Percentiles rank a stretch among this genome's conserved stretches.
Evolutionary conservation across 352 stramenopile species (phyloP).

Genomic region (Globisporangium cederbergense): DNA sequence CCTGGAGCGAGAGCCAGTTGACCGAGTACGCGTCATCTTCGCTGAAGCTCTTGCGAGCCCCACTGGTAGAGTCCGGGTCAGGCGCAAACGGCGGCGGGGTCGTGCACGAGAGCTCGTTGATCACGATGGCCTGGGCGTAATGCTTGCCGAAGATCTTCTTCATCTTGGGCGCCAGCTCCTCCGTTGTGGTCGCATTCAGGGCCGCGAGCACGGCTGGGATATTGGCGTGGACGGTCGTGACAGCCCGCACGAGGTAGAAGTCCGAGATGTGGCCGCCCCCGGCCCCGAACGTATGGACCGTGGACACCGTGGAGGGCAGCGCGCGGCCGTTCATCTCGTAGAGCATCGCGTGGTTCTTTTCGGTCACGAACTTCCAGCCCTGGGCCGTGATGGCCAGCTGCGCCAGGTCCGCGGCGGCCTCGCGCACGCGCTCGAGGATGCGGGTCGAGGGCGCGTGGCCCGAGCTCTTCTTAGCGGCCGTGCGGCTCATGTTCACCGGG

Average conservation of each 20-base stretch:
- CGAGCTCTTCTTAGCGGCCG: constrained; percentile 41
- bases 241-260: constrained; percentile 63
- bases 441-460: constrained; percentile 50
- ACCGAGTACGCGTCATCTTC: constrained; percentile 70
- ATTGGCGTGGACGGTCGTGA: constrained; percentile 48
- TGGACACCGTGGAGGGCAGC: constrained; percentile 37
- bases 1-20: constrained; percentile 59
- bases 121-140: constrained; percentile 42
- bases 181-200: constrained; percentile 40
- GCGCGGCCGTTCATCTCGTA: constrained; percentile 60
- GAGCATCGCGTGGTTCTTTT: constrained; percentile 50
- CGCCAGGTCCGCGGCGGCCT: constrained; percentile 52
- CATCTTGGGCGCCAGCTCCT: constrained; percentile 50
- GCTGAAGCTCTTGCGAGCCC: constrained; percentile 29
- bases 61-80: constrained; percentile 21
- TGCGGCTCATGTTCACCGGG: constrained; percentile 46
- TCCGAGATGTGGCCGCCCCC: constrained; percentile 48
- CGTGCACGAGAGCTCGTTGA: constrained; percentile 63
- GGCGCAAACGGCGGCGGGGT: constrained; percentile 44
- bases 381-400: constrained; percentile 37
- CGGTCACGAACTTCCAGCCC: constrained; percentile 47
- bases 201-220: constrained; percentile 46
- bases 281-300: constrained; percentile 43
- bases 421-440: constrained; percentile 61
- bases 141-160: constrained; percentile 57